phyloP scores from a whole-genome alignment of 257 asterid genomes.

The Sherardia arvensis region DNA sequence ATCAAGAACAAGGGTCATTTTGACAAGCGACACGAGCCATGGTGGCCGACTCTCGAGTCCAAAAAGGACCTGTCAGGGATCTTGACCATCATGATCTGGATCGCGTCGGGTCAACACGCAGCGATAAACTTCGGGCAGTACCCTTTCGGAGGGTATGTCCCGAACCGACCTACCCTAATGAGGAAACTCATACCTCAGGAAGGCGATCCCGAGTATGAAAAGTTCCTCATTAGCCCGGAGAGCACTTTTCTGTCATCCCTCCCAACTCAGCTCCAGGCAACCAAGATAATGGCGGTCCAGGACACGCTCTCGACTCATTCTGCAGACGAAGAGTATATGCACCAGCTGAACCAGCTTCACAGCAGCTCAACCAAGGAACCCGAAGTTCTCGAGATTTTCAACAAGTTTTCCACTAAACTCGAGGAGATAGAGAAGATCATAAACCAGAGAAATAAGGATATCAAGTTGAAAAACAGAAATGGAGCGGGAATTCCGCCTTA shows the following conservation, averaged over 20 bases:
- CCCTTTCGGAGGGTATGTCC: slow-evolving; percentile 84
- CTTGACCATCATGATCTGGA: slow-evolving; percentile 71
- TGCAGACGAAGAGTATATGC: slow-evolving; percentile 70
- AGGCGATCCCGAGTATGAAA: slow-evolving; percentile 46
- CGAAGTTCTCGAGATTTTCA: slow-evolving; percentile 47
- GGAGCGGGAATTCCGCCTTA: slow-evolving; percentile 97
- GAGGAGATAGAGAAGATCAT: slow-evolving; percentile 63
- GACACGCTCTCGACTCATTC: slow-evolving; percentile 86
- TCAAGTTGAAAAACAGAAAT: slow-evolving; percentile 43
- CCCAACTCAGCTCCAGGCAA: slow-evolving; percentile 90
- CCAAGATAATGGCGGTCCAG: slow-evolving; percentile 92
- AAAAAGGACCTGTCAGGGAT: slow-evolving; percentile 60
- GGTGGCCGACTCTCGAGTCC: slow-evolving; percentile 81
- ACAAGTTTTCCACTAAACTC: slow-evolving; percentile 41
- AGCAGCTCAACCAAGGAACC: slow-evolving; percentile 46
- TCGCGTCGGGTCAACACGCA: slow-evolving; percentile 91
- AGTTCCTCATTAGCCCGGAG: slow-evolving; percentile 58
- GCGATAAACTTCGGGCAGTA: slow-evolving; percentile 94
- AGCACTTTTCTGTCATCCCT: slow-evolving; percentile 66
- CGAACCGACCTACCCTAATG: slow-evolving; percentile 84
- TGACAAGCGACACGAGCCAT: slow-evolving; percentile 59
- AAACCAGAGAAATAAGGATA: slow-evolving; percentile 47
- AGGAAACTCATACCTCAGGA: slow-evolving; percentile 52
- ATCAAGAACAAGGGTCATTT: slow-evolving; percentile 67
- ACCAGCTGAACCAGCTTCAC: slow-evolving; percentile 61